These are phyloP conservation scores for Trichoderma asperellum DNA, from an alignment of 2,329 filamentous ascomycete genomes.

Conservation along the genomic window DNA sequence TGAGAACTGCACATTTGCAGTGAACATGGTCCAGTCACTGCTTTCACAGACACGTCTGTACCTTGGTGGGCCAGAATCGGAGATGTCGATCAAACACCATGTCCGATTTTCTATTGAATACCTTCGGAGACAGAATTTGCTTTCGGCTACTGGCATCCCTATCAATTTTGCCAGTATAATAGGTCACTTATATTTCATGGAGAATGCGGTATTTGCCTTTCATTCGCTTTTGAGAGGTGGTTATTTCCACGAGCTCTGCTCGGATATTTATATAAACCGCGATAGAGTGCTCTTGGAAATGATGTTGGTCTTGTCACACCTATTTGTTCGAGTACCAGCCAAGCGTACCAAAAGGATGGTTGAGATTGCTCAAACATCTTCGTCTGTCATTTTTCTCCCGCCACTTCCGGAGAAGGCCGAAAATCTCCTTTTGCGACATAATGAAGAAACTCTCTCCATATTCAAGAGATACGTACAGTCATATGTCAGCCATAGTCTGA, in stretches of 20 bases:
- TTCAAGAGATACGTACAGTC: conserved; percentile 72
- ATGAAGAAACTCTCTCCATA: conserved; percentile 65
- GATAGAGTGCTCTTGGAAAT: conserved; percentile 59
- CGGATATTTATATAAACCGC: conserved; percentile 55
- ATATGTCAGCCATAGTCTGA: conserved; percentile 67
- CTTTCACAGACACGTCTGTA: conserved; percentile 72
- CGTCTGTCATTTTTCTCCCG: conserved; percentile 69
- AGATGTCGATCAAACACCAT: conserved; percentile 73
- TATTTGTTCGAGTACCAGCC: conserved; percentile 66
- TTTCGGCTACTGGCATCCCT: conserved; percentile 63
- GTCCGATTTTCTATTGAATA: conserved; percentile 82
- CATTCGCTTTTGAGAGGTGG: conserved; percentile 73
- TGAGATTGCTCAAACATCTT: conserved; percentile 57
- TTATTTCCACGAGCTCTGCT: conserved; percentile 68
- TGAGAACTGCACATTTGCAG: conserved; percentile 63
- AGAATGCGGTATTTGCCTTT: conserved; percentile 76
- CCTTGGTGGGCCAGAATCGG: conserved; percentile 69
- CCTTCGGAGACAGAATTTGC: conserved; percentile 67
- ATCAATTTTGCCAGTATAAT: conserved; percentile 74
- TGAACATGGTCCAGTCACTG: conserved; percentile 65
- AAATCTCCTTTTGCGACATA: conserved; percentile 62
- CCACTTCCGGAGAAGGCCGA: conserved; percentile 61
- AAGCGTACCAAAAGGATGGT: conserved; percentile 49
- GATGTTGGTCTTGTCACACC: conserved; percentile 69
- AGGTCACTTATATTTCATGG: conserved; percentile 75